Base-by-base conservation (phyloP, 225 moss, liverwort and hornwort species). In the Pseudisothecium myosuroides region DNA sequence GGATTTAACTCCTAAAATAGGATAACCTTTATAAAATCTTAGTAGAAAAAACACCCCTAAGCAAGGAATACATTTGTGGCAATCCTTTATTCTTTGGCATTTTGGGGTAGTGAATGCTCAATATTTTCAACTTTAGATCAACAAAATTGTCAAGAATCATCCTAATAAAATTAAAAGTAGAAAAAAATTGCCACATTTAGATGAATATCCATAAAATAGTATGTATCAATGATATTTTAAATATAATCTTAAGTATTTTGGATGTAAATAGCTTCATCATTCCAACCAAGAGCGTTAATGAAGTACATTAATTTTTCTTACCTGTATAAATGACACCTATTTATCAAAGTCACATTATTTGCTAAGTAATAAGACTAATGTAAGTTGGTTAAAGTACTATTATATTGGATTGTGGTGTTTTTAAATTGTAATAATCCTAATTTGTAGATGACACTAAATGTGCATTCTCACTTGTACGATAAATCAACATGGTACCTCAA, bases 401-500 rank as follows among this genome's bases (percentile, higher is more conserved):
- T 11, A 67, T 21, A 1, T n/a, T 67, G 3, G 10, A 37, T 3
- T 37, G 11, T 36, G 45, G 45, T 1, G 20, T 20, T 4, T 36
- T 37, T 67, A 11, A 37, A 67, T n/a, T 39, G 7, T 23, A 23
- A 0, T 7, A 39, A 69, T 69, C 4, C 7, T 4, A 69, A 23
- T 69, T 23, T 69, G 23, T 69, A 13, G 17, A 2, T 39, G 23
- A 69, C 1, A 39, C 7, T 69, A 69, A 22, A 7, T 68, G 39
- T 39, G 23, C 4, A n/a, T 7, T 10, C 6, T 69, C 68, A 69
- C 9, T 69, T n/a, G 2, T 39, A 22, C 5, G 3, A 68, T 11
- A 68, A n/a, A n/a, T n/a, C 22, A 68, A n/a, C 1, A 1, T 21
- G 0, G 12, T 12, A 7, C 4, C 0, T n/a, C 1, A n/a, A 68